Evolutionary conservation across 306 rosid species (phyloP), one percentile per base, ranked within the genome.

Genomic region (Pterocarpus macrocarpus): DNA sequence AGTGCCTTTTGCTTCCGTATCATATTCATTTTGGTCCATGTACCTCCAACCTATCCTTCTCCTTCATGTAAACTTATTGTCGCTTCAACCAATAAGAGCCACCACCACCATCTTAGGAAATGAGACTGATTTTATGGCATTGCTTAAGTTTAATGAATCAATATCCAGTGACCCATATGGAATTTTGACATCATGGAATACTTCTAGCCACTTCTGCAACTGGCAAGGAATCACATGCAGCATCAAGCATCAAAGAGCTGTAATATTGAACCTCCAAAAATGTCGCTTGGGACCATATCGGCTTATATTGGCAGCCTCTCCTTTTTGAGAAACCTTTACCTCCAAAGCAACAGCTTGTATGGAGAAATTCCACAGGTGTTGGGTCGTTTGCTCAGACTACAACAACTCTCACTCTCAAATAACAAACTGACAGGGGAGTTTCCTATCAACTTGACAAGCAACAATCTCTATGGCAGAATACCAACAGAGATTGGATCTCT

Each of bases 161-260:
- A 63, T 82, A 9, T 2, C 41, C 3, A 38, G 1, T 17, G 79
- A 86, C 32, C 86, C 78, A 1, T n/a, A 30, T 0, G 61, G 30
- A n/a, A 17, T 34, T 0, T 17, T 85, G 28, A 71, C 41, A 57
- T 77, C 81, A n/a, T 85, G 81, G 67, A 81, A 85, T 16, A 71
- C 17, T 35, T 85, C 22, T 13, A 50, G 17, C 6, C 15, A 50
- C 17, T 50, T 50, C 6, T 50, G 22, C n/a, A 50, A 50, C 17
- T 50, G 22, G 57, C 57, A 50, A 12, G 57, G 57, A 50, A 12
- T 50, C 57, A 14, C 57, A 50, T 71, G 76, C 64, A 71, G 64
- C 44, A 8, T 11, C 35, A 2, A 13, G 36, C 78, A 73, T 57
- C 84, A 73, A 8, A 85, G 76, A 64, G 81, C 78, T 0, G 34